Conservation (phyloP, 352 stramenopile species). For the Phytophthora ohioensis region DNA sequence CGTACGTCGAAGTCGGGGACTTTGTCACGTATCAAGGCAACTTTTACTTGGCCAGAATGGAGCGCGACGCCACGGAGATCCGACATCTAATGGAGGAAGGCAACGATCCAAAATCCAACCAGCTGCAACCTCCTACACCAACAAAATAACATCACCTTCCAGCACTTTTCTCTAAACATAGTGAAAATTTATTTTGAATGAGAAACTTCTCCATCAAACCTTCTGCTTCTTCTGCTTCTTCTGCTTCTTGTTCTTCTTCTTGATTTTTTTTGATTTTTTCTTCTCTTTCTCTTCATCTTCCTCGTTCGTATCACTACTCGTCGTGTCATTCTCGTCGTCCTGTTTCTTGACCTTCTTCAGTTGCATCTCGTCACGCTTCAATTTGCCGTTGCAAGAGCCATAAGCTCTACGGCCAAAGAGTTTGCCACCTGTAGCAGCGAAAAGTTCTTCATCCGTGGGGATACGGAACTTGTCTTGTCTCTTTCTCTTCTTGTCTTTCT, state of each 20-base stretch:
- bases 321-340: slow-evolving; percentile 36
- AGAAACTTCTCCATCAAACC: slow-evolving; percentile 20
- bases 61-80: slow-evolving; percentile 63
- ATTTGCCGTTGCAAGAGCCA: slow-evolving; percentile 86
- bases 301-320: slow-evolving; percentile 23
- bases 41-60: slow-evolving; percentile 78
- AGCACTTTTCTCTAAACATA: slow-evolving; percentile 2
- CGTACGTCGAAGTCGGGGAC: slow-evolving; percentile 79
- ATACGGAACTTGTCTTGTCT: slow-evolving; percentile 62
- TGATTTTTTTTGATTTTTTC: slow-evolving; percentile 26
- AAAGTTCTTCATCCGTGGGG: slow-evolving; percentile 96
- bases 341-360: slow-evolving; percentile 49
- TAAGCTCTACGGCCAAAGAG: slow-evolving; percentile 96
- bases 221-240: slow-evolving; percentile 1
- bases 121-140: slow-evolving; percentile 16
- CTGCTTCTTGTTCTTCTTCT: slow-evolving; percentile 29
- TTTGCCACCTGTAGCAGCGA: slow-evolving; percentile 95
- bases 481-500: slow-evolving; percentile 53
- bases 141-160: slow-evolving; percentile 10
- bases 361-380: slow-evolving; percentile 80
- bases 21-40: slow-evolving; percentile 69
- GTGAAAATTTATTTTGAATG: slow-evolving; percentile 25
- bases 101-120: slow-evolving; percentile 17
- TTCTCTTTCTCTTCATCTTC: slow-evolving; percentile 28
- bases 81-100: slow-evolving; percentile 29